These are phyloP conservation scores for Zygotorulaspora florentina DNA, from an alignment of 805 yeast genomes.

Conservation along the genomic window DNA sequence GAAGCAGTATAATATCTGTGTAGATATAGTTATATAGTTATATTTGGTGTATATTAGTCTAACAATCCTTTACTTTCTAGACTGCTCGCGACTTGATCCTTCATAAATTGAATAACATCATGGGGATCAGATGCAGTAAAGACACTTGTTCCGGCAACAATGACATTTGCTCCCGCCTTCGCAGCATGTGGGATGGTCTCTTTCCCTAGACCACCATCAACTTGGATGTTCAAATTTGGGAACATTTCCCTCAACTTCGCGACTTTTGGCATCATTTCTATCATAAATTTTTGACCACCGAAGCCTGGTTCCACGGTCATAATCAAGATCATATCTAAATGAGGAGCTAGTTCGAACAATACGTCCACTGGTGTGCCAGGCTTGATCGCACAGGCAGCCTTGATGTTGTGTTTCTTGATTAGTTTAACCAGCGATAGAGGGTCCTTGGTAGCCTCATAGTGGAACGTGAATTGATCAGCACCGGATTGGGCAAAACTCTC, in stretches of 20 bases:
- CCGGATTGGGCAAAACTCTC: slow-evolving; percentile 88
- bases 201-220: slow-evolving; percentile 92
- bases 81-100: slow-evolving; percentile 52
- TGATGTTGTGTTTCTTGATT: slow-evolving; percentile 78
- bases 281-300: slow-evolving; percentile 97
- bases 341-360: slow-evolving; percentile 66
- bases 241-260: slow-evolving; percentile 63
- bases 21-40: background rate
- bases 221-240: slow-evolving; percentile 85
- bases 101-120: slow-evolving; percentile 66
- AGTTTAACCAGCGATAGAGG: slow-evolving; percentile 69
- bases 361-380: slow-evolving; percentile 90
- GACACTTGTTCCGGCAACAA: slow-evolving; percentile 95
- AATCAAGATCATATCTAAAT: slow-evolving; percentile 88
- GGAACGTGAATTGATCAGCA: slow-evolving; percentile 95
- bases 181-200: slow-evolving; percentile 85
- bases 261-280: slow-evolving; percentile 95
- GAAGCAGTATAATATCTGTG: background rate
- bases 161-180: slow-evolving; percentile 96
- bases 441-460: slow-evolving; percentile 83
- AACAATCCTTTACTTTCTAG: slow-evolving; percentile 44
- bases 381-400: slow-evolving; percentile 90
- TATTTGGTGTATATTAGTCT: slow-evolving; percentile 7
- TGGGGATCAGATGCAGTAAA: slow-evolving; percentile 79
- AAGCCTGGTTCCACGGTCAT: slow-evolving; percentile 99